phyloP scores from a whole-genome alignment of 164 flowering plant genomes.

The Brasenia schreberi region DNA sequence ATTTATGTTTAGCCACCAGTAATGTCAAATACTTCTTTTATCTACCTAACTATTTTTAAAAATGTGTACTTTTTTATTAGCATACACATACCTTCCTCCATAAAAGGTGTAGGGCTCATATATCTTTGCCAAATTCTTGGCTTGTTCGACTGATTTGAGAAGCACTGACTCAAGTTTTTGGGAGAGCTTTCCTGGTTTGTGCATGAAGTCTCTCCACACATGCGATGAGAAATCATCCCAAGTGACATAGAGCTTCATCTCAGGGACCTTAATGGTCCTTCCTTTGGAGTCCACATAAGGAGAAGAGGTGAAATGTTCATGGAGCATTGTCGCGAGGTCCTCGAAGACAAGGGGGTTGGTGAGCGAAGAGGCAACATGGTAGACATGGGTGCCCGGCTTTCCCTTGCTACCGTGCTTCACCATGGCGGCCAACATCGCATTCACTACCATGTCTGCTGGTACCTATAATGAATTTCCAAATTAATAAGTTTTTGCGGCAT shows the following conservation, averaged over 20 bases:
- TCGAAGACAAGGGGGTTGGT: conserved; percentile 64
- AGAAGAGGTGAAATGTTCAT: conserved; percentile 47
- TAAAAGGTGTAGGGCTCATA: conserved; percentile 50
- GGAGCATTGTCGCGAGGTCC: conserved; percentile 39
- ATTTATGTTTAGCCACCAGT: neutral
- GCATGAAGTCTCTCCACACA: conserved; percentile 40
- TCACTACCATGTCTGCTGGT: conserved; percentile 95
- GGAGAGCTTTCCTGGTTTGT: conserved; percentile 12
- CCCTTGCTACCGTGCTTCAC: conserved; percentile 59
- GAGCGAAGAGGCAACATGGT: conserved; percentile 83
- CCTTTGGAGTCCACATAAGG: conserved; percentile 66
- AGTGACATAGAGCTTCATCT: conserved; percentile 57
- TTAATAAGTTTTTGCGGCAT: too few species aligned
- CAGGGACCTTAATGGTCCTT: conserved; percentile 42
- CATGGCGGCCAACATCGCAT: conserved; percentile 85
- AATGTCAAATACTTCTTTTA: neutral
- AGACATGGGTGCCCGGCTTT: conserved; percentile 45
- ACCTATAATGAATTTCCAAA: conserved; percentile 25
- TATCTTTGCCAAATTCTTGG: conserved; percentile 60
- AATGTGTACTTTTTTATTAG: too few species aligned
- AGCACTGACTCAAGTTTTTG: conserved; percentile 34
- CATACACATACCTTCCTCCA: conserved; percentile 31
- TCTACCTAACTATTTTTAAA: neutral
- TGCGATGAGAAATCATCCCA: conserved; percentile 70
- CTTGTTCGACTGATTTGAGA: conserved; percentile 60